Percentiles rank a stretch among this genome's conserved stretches.
These are phyloP conservation scores for Hericium erinaceus DNA, from an alignment of 768 basidiomycete genomes.

Conservation along the genomic window DNA sequence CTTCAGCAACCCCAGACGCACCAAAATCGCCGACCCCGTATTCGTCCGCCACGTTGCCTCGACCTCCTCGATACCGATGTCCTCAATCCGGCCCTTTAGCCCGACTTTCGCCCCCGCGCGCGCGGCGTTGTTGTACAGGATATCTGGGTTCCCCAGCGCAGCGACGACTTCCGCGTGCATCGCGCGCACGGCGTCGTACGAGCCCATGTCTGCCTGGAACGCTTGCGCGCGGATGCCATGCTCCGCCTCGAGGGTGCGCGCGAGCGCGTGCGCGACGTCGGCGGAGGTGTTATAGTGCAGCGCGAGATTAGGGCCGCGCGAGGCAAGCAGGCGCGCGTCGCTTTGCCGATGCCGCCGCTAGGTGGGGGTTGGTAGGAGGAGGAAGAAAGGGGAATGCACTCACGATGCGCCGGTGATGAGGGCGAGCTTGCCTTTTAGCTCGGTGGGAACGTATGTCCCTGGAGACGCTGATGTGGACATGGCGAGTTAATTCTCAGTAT, in stretches of 20 bases:
- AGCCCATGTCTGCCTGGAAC: slow-evolving; percentile 39
- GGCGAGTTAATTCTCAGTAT: too few relatives aligned
- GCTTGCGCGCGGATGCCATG: slow-evolving; percentile 30
- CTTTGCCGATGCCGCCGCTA: slow-evolving; percentile 46
- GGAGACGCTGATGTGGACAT: too few relatives aligned
- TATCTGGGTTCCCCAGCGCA: slow-evolving; percentile 39
- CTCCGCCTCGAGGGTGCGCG: slow-evolving; percentile 23
- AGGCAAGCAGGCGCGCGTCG: slow-evolving; percentile 39
- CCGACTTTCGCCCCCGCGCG: slow-evolving; percentile 33
- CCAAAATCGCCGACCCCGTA: slow-evolving; percentile 36
- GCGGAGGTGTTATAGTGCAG: slow-evolving; percentile 39
- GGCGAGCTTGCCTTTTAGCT: too few relatives aligned
- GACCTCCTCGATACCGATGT: slow-evolving; percentile 34
- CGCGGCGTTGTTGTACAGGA: slow-evolving; percentile 45
- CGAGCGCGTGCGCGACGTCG: slow-evolving; percentile 29
- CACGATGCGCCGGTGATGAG: too few relatives aligned
- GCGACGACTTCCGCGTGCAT: slow-evolving; percentile 36
- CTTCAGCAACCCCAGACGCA: slow-evolving; percentile 16
- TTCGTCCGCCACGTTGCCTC: slow-evolving; percentile 39
- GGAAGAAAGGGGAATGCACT: slow-evolving; percentile 3
- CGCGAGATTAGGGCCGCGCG: slow-evolving; percentile 27
- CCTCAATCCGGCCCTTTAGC: slow-evolving; percentile 36
- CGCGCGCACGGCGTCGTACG: slow-evolving; percentile 35
- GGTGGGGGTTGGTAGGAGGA: slow-evolving; percentile 17
- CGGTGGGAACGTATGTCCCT: too few relatives aligned